Percentiles rank a stretch among this genome's conserved stretches.
These are phyloP conservation scores for Glutinoglossum americanum DNA, from an alignment of 495 filamentous ascomycete genomes.

Conservation along the genomic window DNA sequence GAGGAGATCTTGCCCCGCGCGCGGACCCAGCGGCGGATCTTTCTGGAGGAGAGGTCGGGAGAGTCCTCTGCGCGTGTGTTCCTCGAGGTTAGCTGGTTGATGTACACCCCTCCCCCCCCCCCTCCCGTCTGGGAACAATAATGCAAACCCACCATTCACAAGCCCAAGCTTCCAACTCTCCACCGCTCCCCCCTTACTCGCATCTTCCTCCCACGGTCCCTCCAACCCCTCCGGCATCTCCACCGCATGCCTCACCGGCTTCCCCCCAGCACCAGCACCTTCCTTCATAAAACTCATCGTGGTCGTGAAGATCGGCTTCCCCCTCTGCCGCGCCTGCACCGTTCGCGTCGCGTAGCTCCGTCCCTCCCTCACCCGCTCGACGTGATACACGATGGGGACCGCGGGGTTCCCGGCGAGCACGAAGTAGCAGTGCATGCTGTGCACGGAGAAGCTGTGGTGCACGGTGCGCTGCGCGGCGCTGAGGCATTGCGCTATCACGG, in stretches of 20 bases:
- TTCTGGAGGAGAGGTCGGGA: constrained; percentile 6
- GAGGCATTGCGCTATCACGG: constrained; percentile 80
- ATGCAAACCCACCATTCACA: constrained; percentile 5
- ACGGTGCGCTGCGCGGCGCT: constrained; percentile 77
- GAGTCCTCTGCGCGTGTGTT: constrained; percentile 7
- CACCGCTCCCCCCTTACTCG: constrained; percentile 27
- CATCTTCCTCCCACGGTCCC: constrained; percentile 1
- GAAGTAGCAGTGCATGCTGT: constrained; percentile 99
- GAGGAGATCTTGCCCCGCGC: constrained; percentile 51
- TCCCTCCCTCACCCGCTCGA: constrained; percentile 83
- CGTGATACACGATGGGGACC: constrained; percentile 77
- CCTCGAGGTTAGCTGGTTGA: background rate
- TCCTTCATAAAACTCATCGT: constrained; percentile 73
- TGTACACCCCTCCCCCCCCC: background rate
- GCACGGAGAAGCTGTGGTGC: constrained; percentile 52
- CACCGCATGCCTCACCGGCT: constrained; percentile 34
- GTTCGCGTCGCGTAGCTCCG: constrained; percentile 81
- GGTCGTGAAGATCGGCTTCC: constrained; percentile 83
- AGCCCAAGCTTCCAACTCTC: constrained; percentile 32
- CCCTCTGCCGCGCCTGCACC: constrained; percentile 77
- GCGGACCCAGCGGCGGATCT: constrained; percentile 56
- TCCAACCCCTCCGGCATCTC: background rate
- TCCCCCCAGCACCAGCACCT: constrained; percentile 39
- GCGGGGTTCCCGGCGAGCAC: constrained; percentile 69
- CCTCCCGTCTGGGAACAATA: too few species aligned